A percentile compares a stretch with the other conserved stretches of the same genome.
Conservation (phyloP, 1,284 basidiomycete species). For the Irpex sp. region DNA sequence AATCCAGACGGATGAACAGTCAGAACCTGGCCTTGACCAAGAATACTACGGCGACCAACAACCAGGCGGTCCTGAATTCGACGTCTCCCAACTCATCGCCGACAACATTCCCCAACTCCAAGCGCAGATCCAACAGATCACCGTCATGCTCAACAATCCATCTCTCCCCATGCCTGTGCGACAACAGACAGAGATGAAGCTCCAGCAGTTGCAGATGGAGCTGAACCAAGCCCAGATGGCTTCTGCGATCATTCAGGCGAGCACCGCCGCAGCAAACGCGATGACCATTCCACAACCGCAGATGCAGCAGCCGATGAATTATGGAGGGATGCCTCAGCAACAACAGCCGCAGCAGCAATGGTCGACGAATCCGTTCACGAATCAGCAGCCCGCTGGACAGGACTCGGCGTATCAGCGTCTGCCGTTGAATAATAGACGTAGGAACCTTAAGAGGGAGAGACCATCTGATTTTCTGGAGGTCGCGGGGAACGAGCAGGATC, state of each 20-base stretch:
- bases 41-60: slow-evolving; percentile 64
- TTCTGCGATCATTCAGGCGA: slow-evolving; percentile 48
- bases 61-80: slow-evolving; percentile 45
- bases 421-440: slow-evolving; percentile 70
- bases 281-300: slow-evolving; percentile 19
- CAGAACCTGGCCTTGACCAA: slow-evolving; percentile 33
- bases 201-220: slow-evolving; percentile 71
- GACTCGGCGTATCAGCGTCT: slow-evolving; percentile 82
- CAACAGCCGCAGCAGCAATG: slow-evolving; percentile 31
- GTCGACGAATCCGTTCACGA: slow-evolving; percentile 50
- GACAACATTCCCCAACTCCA: slow-evolving; percentile 73
- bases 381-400: slow-evolving; percentile 56
- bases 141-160: slow-evolving; percentile 71
- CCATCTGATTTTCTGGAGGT: slow-evolving; percentile 80
- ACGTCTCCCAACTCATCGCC: slow-evolving; percentile 65
- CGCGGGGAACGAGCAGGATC: slow-evolving; percentile 49
- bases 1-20: slow-evolving; percentile 4
- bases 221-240: slow-evolving; percentile 70
- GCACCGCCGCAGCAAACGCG: slow-evolving; percentile 35
- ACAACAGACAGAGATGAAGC: slow-evolving; percentile 71
- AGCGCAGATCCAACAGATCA: slow-evolving; percentile 70
- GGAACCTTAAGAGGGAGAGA: slow-evolving; percentile 72
- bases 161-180: slow-evolving; percentile 64
- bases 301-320: slow-evolving; percentile 24
- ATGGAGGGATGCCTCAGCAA: slow-evolving; percentile 22